Percentiles rank a stretch among this genome's conserved stretches.
Evolutionary conservation across 331 rosid species (phyloP).

Genomic region (Spiraea crenata): DNA sequence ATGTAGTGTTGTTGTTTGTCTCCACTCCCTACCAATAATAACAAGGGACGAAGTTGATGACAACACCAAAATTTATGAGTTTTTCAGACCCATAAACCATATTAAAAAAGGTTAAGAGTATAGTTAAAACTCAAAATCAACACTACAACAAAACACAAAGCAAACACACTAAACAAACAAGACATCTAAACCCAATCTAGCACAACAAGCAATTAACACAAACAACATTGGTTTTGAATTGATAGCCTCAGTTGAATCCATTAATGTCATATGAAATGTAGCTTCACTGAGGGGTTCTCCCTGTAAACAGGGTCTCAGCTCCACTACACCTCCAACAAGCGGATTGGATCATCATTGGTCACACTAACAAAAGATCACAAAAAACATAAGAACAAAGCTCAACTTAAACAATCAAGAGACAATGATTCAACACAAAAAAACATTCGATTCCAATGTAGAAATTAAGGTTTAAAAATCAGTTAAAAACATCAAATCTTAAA

Average conservation of each 20-base stretch:
- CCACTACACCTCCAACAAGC: slow-evolving; percentile 48
- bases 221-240: neutral
- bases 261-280: slow-evolving; percentile 41
- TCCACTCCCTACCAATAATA: neutral
- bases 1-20: slow-evolving; percentile 21
- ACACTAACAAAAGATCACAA: neutral
- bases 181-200: no score
- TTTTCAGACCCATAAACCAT: slow-evolving; percentile 13
- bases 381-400: no score
- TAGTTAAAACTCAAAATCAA: slow-evolving; percentile 19
- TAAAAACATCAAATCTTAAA: no score
- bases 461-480: no score
- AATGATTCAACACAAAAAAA: neutral
- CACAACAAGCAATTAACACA: neutral
- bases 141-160: no score
- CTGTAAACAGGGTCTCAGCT: slow-evolving; percentile 63
- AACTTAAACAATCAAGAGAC: neutral
- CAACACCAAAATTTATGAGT: slow-evolving; percentile 18
- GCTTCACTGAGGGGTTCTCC: slow-evolving; percentile 89
- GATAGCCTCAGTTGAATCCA: slow-evolving; percentile 53
- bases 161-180: no score
- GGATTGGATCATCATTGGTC: slow-evolving; percentile 53
- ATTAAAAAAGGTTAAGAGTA: neutral
- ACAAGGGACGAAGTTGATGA: slow-evolving; percentile 26
- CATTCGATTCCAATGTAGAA: no score